Conservation (phyloP, 1,284 basidiomycete species). For the Cystobasidiaceae sp. region DNA sequence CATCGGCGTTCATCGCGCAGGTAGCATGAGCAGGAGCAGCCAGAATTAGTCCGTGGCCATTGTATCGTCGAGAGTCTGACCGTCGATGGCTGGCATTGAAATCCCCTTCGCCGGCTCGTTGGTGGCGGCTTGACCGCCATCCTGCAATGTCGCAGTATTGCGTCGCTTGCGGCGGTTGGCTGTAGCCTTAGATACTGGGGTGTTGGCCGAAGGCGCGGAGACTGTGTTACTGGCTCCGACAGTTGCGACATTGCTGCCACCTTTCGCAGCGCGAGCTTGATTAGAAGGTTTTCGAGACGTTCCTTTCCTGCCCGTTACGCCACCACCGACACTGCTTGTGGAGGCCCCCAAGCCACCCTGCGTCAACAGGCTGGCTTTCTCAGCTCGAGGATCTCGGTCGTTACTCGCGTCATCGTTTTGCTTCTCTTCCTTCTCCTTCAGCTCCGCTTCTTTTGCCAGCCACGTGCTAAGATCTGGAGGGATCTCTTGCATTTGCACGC, state of each 20-base stretch:
- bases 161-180: conserved; percentile 8
- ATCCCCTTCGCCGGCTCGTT: not conserved
- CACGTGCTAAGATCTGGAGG: conserved; percentile 77
- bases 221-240: too few relatives aligned
- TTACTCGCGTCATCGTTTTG: conserved; percentile 60
- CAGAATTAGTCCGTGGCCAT: too few relatives aligned
- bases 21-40: too few relatives aligned
- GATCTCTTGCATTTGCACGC: conserved; percentile 92
- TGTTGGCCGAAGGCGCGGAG: not conserved
- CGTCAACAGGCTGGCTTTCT: conserved; percentile 12
- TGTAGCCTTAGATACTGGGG: not conserved
- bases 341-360: not conserved
- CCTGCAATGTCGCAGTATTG: conserved; percentile 17
- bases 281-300: conserved; percentile 7
- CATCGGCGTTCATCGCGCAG: too few relatives aligned
- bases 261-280: not conserved
- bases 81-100: not conserved
- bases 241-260: not conserved
- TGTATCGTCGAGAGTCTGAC: not conserved
- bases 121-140: not conserved
- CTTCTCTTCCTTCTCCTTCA: conserved; percentile 55
- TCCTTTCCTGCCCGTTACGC: not conserved
- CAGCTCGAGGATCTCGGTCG: conserved; percentile 56
- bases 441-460: conserved; percentile 57
- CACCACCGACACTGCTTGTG: not conserved